Percentiles rank a stretch among this genome's conserved stretches.
Evolutionary conservation across 176 grass and related monocot species (phyloP).

Genomic region (Cymbopogon citratus): DNA sequence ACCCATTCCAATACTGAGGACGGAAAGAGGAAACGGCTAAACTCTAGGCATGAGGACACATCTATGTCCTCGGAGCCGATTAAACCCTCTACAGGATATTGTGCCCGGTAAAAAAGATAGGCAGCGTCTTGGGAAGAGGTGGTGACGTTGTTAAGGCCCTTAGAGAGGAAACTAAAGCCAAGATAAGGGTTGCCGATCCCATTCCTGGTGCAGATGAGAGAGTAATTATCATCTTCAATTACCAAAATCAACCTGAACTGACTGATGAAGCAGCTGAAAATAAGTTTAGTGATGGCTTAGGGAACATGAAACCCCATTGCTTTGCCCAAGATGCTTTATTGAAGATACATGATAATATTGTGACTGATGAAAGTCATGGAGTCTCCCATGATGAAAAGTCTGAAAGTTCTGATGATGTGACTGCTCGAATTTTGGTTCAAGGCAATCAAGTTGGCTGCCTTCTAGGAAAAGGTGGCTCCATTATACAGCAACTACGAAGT

Average conservation of each 20-base stretch:
- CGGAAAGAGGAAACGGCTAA: constrained; percentile 66
- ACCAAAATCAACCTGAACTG: constrained; percentile 44
- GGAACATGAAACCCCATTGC: constrained; percentile 54
- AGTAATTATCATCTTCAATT: constrained; percentile 76
- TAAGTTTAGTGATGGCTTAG: constrained; percentile 26
- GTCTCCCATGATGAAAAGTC: constrained; percentile 35
- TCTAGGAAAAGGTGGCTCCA: constrained; percentile 90
- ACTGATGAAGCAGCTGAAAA: constrained; percentile 39
- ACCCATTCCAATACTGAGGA: constrained; percentile 44
- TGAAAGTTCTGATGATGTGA: constrained; percentile 50
- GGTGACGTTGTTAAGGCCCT: constrained; percentile 86
- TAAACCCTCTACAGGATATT: constrained; percentile 86
- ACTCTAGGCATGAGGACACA: constrained; percentile 45
- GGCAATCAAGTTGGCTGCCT: constrained; percentile 90
- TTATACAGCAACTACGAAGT: constrained; percentile 85
- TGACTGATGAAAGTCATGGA: constrained; percentile 65
- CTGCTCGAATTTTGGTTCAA: constrained; percentile 79
- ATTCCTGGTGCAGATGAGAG: constrained; percentile 94
- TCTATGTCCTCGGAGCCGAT: constrained; percentile 52
- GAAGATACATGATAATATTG: constrained; percentile 95
- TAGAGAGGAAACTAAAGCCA: constrained; percentile 85
- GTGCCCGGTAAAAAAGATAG: constrained; percentile 89
- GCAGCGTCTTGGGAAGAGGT: constrained; percentile 79
- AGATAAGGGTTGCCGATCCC: constrained; percentile 94
- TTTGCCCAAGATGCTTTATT: constrained; percentile 81